Percentiles rank a stretch among this genome's conserved stretches.
phyloP scores from a whole-genome alignment of 163 green algal genomes.

The Scenedesmus sp. region DNA sequence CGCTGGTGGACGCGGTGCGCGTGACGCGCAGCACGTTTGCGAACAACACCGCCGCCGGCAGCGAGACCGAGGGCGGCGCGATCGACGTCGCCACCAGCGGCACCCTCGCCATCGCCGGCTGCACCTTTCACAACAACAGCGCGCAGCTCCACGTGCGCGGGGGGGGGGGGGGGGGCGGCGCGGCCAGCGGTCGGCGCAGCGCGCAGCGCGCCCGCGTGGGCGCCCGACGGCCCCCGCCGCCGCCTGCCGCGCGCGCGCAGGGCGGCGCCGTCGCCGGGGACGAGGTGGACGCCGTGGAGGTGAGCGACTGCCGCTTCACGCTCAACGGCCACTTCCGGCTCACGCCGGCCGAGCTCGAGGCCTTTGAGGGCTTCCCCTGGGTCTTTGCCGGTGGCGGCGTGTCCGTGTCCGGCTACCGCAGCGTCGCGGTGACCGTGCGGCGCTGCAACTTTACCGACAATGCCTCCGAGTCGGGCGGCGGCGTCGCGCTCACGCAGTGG shows the following conservation, averaged over 20 bases:
- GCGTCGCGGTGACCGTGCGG: neutral
- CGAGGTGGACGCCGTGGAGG: neutral
- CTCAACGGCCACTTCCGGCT: slow-evolving; percentile 3
- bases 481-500: slow-evolving; percentile 1
- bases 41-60: neutral
- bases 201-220: neutral
- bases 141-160: neutral
- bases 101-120: neutral
- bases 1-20: neutral
- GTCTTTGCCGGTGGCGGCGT: neutral
- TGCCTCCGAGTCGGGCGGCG: neutral
- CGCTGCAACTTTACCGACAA: neutral
- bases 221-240: neutral
- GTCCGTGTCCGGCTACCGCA: neutral
- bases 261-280: neutral
- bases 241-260: neutral
- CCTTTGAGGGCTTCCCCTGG: neutral
- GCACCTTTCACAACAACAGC: neutral
- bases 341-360: neutral
- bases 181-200: neutral
- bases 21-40: neutral
- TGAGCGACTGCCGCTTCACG: neutral
- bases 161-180: neutral
- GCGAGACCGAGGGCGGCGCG: neutral
- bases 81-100: neutral